These are phyloP conservation scores for Myriosclerotinia scirpicola DNA, from an alignment of 2,329 filamentous ascomycete genomes.

Conservation along the genomic window DNA sequence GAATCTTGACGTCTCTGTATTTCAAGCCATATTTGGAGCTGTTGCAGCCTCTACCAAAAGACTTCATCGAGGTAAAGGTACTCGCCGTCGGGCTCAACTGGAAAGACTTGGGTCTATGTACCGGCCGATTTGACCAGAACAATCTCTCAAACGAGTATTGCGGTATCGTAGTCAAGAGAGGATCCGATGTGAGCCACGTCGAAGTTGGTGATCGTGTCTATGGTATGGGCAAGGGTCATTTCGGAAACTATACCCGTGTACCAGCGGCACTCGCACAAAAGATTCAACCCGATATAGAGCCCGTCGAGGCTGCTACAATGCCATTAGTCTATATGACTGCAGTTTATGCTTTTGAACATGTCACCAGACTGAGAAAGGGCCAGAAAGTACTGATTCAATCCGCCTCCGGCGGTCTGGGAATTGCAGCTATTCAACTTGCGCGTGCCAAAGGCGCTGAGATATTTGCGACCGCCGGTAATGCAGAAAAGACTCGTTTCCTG, in stretches of 20 bases:
- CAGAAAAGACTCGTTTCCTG: too few species aligned
- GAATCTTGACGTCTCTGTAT: neutral
- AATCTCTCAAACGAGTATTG: constrained; percentile 12
- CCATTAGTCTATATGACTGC: too few species aligned
- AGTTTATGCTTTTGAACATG: too few species aligned
- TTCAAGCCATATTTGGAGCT: constrained; percentile 4
- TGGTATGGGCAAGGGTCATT: constrained; percentile 10
- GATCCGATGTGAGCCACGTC: neutral
- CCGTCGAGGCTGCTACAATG: too few species aligned
- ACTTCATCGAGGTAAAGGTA: constrained; percentile 18
- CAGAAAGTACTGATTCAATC: too few species aligned
- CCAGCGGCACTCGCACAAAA: neutral
- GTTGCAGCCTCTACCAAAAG: constrained; percentile 4
- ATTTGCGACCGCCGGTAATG: too few species aligned
- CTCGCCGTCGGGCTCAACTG: constrained; percentile 32
- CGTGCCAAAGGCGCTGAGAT: too few species aligned
- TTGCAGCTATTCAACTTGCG: too few species aligned
- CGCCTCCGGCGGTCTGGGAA: too few species aligned
- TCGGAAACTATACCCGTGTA: constrained; percentile 6
- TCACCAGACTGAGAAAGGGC: too few species aligned
- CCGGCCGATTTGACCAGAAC: neutral
- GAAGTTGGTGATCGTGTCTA: constrained; percentile 17
- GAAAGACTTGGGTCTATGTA: constrained; percentile 22
- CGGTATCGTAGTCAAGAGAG: neutral
- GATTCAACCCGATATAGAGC: too few species aligned